Base-by-base conservation (phyloP, 768 basidiomycete genomes). In the Hydnomerulius pinastri region DNA sequence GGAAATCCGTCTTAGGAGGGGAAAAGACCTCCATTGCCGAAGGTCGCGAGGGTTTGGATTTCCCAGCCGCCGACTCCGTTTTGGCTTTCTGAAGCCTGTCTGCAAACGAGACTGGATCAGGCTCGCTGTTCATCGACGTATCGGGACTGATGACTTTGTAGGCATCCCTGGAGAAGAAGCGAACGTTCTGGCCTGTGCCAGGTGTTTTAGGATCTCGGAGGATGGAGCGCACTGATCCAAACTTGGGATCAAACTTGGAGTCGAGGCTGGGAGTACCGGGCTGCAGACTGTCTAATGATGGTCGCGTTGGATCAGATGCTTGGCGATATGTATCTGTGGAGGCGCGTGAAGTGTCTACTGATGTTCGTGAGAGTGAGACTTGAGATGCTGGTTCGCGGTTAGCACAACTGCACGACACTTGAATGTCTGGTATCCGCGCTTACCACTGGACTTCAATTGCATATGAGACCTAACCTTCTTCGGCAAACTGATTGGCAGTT, bases 171-270 rank as follows among this genome's bases (percentile, higher is more conserved):
- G 86, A 81, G 66, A 88, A 87, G 71, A 90, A 89, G 6, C 87
- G 82, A 35, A 90, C 87, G 52, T 82, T 88, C 62, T 84, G 83
- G n/a, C 87, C 87, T 10, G 86, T 87, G 4, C 83, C 86, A 13
- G 87, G 87, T 0, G 86, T 85, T 40, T 82, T 82, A 4, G 77
- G 79, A 53, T 85, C 82, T 35, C 85, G 83, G 23, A 90, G 75
- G 55, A 90, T 90, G 13, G 87, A 88, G 12, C 86, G 80, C 5
- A 86, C 73, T 11, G 86, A 87, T 45, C 76, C 77, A 50, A 68
- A 74, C 50, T 67, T 55, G 30, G 33, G 9, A 23, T 46, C 45
- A 7, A 25, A 32, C 20, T 36, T 36, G 49, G 29, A 70, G 67
- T 21, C 76, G 72, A 38, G 64, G 20, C 53, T 61, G 43, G 51